phyloP scores from a whole-genome alignment of 2,329 filamentous ascomycete species.

The Talaromyces funiculosus region DNA sequence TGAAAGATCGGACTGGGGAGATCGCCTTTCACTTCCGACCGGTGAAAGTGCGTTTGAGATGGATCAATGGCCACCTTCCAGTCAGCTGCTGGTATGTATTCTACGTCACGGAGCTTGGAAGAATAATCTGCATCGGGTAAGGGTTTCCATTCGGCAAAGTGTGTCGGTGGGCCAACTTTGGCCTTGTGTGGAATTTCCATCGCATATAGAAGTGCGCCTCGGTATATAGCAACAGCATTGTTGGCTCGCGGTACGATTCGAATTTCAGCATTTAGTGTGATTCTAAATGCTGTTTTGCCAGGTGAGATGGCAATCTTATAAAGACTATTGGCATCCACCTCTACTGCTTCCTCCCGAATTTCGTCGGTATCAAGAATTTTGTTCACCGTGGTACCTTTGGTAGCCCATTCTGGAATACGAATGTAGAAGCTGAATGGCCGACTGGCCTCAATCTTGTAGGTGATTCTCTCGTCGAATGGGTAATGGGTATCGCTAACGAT shows the following conservation, averaged over 20 bases:
- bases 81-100: conserved; percentile 11
- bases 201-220: conserved; percentile 12
- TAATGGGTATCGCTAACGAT: conserved; percentile 12
- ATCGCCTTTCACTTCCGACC: conserved; percentile 1
- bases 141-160: conserved; percentile 12
- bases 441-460: conserved; percentile 8
- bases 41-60: conserved; percentile 11
- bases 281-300: conserved; percentile 1
- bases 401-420: conserved; percentile 12
- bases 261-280: conserved; percentile 9
- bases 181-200: conserved; percentile 14
- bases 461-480: conserved; percentile 9
- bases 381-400: conserved; percentile 8
- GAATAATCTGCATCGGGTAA: conserved; percentile 10
- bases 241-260: conserved; percentile 10
- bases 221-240: conserved; percentile 13
- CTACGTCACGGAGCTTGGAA: conserved; percentile 9
- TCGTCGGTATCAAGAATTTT: neutral
- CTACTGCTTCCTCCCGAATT: conserved; percentile 7
- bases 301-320: conserved; percentile 5
- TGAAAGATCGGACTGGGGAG: conserved; percentile 11
- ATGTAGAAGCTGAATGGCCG: conserved; percentile 12
- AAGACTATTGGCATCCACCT: conserved; percentile 7
- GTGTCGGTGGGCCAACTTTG: conserved; percentile 8
- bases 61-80: conserved; percentile 15